phyloP scores from a whole-genome alignment of 2,329 filamentous ascomycete species.

The Sarocladium kiliense region DNA sequence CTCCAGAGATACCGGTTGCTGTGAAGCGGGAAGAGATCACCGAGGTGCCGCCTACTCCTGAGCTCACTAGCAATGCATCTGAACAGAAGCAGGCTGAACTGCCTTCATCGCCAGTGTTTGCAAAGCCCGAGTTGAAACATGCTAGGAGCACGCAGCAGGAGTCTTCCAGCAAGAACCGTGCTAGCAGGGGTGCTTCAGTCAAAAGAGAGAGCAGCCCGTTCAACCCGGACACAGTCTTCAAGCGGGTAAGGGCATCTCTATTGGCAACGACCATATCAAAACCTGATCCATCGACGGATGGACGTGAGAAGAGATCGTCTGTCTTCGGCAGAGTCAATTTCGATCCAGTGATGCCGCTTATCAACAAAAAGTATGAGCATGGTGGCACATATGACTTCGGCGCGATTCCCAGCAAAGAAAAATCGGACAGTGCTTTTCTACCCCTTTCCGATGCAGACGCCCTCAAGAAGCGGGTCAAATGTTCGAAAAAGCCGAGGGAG shows the following conservation, averaged over 20 bases:
- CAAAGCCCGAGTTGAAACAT: conserved; percentile 56
- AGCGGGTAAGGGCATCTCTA: conserved; percentile 48
- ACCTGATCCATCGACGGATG: background rate
- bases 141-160: conserved; percentile 49
- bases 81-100: background rate
- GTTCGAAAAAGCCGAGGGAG: conserved; percentile 29
- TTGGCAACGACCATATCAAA: conserved; percentile 16
- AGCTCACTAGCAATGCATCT: background rate
- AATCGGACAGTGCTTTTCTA: background rate
- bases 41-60: background rate
- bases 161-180: conserved; percentile 23
- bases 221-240: conserved; percentile 53
- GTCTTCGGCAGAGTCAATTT: conserved; percentile 52
- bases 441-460: conserved; percentile 42
- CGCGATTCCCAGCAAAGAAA: background rate
- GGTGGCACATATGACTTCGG: conserved; percentile 48
- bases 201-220: conserved; percentile 55
- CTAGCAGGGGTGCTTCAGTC: conserved; percentile 21
- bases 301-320: conserved; percentile 31
- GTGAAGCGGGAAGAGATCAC: background rate
- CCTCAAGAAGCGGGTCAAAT: conserved; percentile 40
- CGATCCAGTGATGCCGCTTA: conserved; percentile 44
- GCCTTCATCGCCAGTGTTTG: conserved; percentile 33
- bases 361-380: conserved; percentile 55
- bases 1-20: background rate